Evolutionary conservation across 2,329 filamentous ascomycete species (phyloP).

Genomic region (Colletotrichum costaricense): DNA sequence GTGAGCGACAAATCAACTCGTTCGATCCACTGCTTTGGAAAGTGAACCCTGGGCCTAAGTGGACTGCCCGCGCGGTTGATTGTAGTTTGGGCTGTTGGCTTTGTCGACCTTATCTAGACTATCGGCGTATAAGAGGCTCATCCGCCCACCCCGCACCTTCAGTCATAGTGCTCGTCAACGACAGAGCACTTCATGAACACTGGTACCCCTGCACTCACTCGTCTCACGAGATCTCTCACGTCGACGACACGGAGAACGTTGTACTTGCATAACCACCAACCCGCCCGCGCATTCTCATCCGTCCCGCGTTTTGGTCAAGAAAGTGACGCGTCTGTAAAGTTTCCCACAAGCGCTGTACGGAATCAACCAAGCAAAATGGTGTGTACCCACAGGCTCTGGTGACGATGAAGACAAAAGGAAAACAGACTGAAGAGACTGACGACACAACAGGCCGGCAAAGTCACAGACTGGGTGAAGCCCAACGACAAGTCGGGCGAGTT

Average conservation of each 20-base stretch:
- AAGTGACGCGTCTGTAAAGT: not conserved
- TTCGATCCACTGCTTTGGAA: not conserved
- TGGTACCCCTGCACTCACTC: not conserved
- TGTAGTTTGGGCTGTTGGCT: not conserved
- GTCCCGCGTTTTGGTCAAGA: not conserved
- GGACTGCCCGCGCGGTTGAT: not conserved
- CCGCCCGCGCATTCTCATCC: constrained; percentile 5
- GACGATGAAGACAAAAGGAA: no score
- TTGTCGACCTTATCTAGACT: not conserved
- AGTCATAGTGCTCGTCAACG: not conserved
- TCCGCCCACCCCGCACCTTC: constrained; percentile 1
- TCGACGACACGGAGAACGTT: not conserved
- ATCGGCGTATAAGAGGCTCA: not conserved
- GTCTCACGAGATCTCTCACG: constrained; percentile 1
- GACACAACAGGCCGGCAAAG: constrained; percentile 53
- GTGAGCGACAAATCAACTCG: not conserved
- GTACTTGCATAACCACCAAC: not conserved
- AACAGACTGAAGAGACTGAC: no score
- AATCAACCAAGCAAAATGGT: constrained; percentile 31
- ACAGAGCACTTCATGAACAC: not conserved
- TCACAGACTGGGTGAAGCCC: constrained; percentile 87
- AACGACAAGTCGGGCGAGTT: constrained; percentile 88
- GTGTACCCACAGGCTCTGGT: no score
- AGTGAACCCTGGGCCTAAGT: not conserved
- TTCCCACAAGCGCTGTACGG: not conserved